Conservation (phyloP, 2,329 filamentous ascomycete species). For the Ophiostoma sp. region DNA sequence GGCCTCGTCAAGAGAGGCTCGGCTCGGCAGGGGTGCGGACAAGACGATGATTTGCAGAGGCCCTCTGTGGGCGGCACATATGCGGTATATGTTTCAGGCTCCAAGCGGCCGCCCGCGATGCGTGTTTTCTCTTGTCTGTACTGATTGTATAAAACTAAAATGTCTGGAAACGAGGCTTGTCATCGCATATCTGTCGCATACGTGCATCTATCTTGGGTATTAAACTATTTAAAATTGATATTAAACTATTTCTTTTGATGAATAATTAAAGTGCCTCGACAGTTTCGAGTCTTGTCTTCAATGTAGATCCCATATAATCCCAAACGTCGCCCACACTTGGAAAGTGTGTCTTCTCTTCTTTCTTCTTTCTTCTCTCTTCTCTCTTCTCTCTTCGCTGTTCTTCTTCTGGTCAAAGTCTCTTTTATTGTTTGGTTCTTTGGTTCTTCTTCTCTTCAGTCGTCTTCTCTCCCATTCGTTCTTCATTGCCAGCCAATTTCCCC, state of each 20-base stretch:
- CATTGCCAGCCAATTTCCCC: neutral
- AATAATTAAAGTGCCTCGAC: neutral
- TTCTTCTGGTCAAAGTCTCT: neutral
- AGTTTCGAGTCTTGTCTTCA: constrained; percentile 12
- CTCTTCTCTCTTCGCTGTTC: neutral
- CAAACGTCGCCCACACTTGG: constrained; percentile 17
- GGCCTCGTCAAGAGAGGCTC: constrained; percentile 7
- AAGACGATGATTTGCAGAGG: neutral
- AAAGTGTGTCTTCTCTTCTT: neutral
- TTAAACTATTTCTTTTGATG: neutral
- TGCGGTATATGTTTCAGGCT: neutral
- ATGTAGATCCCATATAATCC: constrained; percentile 22
- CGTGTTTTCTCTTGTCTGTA: neutral
- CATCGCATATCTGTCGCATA: neutral
- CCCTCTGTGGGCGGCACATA: neutral
- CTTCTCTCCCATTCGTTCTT: neutral
- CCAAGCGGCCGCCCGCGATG: neutral
- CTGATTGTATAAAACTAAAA: neutral
- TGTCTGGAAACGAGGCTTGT: neutral
- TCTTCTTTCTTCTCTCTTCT: neutral
- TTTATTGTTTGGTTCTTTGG: no score
- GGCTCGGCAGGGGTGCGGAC: neutral
- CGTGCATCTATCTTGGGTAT: neutral
- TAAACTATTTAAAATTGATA: neutral
- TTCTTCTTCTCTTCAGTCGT: neutral